phyloP scores from a whole-genome alignment of 1,139 yeast genomes.

The Eremothecium gossypii region DNA sequence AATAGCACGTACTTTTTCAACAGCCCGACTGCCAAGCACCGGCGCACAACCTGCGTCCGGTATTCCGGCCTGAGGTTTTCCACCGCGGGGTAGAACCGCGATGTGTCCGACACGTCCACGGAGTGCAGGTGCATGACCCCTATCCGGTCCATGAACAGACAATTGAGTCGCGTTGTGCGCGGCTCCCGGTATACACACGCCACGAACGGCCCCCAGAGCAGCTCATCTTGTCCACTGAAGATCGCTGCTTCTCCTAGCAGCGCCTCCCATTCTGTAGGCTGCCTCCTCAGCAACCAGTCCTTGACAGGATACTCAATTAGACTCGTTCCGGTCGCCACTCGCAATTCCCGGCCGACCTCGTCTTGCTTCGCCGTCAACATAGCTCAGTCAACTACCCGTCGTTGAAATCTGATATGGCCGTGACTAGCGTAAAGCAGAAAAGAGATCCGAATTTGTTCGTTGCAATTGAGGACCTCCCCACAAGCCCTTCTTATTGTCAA shows the following conservation, averaged over 20 bases:
- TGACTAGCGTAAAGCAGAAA: not conserved
- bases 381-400: no score
- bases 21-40: slow-evolving; percentile 66
- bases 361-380: no score
- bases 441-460: not conserved
- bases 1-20: slow-evolving; percentile 60
- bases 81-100: slow-evolving; percentile 74
- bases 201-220: slow-evolving; percentile 45
- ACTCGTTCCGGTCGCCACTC: no score
- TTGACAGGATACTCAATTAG: not conserved
- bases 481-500: no score
- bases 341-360: no score
- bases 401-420: no score
- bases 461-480: no score
- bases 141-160: slow-evolving; percentile 56
- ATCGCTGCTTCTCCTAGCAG: slow-evolving; percentile 46
- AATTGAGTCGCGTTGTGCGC: slow-evolving; percentile 40
- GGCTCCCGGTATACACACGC: slow-evolving; percentile 46
- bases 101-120: slow-evolving; percentile 49
- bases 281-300: slow-evolving; percentile 8
- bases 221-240: slow-evolving; percentile 45
- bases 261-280: slow-evolving; percentile 27
- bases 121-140: slow-evolving; percentile 59
- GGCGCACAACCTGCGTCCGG: slow-evolving; percentile 51
- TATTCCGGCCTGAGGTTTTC: slow-evolving; percentile 49